phyloP scores from a whole-genome alignment of 2,329 filamentous ascomycete genomes.

The Colletotrichum eleusines region DNA sequence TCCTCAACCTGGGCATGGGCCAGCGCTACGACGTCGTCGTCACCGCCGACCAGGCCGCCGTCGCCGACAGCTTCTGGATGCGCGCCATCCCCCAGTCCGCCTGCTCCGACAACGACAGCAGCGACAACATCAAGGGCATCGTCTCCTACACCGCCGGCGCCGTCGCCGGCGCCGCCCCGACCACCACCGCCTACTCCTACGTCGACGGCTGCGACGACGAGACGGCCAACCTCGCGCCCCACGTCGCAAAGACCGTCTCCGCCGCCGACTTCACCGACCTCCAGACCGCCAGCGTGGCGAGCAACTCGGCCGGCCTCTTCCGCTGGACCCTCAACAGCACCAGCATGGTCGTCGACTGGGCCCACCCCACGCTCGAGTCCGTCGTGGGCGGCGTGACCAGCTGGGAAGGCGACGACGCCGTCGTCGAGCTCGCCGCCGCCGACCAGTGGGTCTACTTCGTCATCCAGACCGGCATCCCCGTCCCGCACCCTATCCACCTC shows the following conservation, averaged over 20 bases:
- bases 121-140: conserved; percentile 62
- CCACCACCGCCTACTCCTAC: conserved; percentile 39
- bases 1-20: conserved; percentile 65
- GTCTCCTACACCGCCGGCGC: conserved; percentile 54
- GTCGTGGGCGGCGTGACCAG: conserved; percentile 42
- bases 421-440: conserved; percentile 47
- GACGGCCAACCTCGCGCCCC: conserved; percentile 51
- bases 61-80: conserved; percentile 61
- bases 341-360: conserved; percentile 49
- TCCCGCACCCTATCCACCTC: conserved; percentile 53
- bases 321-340: conserved; percentile 60
- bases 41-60: conserved; percentile 50
- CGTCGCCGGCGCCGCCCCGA: conserved; percentile 32
- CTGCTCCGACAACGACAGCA: conserved; percentile 56
- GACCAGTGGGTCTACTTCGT: conserved; percentile 50
- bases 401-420: conserved; percentile 46
- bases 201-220: conserved; percentile 52
- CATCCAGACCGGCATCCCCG: conserved; percentile 44
- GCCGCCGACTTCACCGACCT: conserved; percentile 47
- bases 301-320: conserved; percentile 52
- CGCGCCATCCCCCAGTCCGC: conserved; percentile 57
- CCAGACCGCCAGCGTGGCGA: conserved; percentile 45
- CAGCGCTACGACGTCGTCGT: conserved; percentile 62
- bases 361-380: conserved; percentile 47
- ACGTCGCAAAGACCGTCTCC: conserved; percentile 50